Evolutionary conservation across 305 asterid genomes (phyloP), one percentile per base, ranked within the genome.

Genomic region (Solanum chacoense): DNA sequence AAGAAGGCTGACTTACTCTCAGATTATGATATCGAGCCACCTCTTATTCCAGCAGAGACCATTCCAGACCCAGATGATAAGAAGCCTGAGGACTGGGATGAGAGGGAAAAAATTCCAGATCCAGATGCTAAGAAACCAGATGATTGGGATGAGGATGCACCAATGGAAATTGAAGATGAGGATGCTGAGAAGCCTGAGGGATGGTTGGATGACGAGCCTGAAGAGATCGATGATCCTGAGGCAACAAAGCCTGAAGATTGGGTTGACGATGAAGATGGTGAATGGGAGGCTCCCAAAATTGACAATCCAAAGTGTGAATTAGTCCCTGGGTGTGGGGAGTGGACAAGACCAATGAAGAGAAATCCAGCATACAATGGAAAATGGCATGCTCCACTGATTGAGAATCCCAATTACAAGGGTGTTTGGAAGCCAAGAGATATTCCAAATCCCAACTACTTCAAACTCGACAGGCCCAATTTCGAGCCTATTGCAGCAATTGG

Each of bases 251-350:
- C 99, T 4, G 99, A 96, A 90, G 99, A 98, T 84, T 98, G 99
- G 99, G 99, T 94, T 89, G 99, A 98, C 67, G 98, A 98, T 83
- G 99, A 96, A 90, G 99, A 97, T 91, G 99, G 99, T 88, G 98
- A 93, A 76, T 97, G 99, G 99, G 99, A 97, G 92, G 95, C 98
- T 28, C 99, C 99, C 0, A 95, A 97, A 86, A 88, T 95, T 75
- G 97, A 96, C 83, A 97, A 97, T 91, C 99, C 98, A 0, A 95
- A 91, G 88, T 97, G 99, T 89, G 90, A 87, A 4, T 95, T 91
- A 79, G 98, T 94, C 87, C 99, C 99, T 90, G 99, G 99, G 24
- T 97, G 99, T 85, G 99, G 99, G 4, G 99, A 93, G 91, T 97
- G 99, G 99, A 97, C 91, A 94, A 95, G 93, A 88, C 98, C 99